phyloP scores from a whole-genome alignment of 495 filamentous ascomycete species.

The Echria macrotheca region DNA sequence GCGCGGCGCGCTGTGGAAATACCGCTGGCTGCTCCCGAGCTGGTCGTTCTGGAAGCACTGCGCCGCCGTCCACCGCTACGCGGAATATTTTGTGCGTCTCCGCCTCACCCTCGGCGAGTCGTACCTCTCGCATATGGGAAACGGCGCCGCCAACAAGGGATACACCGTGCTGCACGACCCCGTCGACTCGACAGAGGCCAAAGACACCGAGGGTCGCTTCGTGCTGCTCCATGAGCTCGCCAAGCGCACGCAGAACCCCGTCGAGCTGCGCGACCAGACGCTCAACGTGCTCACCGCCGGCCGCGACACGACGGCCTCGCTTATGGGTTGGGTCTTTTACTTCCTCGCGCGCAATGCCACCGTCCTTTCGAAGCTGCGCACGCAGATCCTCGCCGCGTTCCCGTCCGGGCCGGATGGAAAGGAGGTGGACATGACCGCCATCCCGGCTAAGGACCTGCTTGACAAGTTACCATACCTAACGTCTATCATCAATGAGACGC shows the following conservation, averaged over 20 bases:
- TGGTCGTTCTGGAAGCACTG: conserved; percentile 39
- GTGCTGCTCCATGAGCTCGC: conserved; percentile 62
- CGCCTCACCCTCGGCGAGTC: conserved; percentile 14
- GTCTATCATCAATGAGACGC: conserved; percentile 44
- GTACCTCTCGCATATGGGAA: conserved; percentile 16
- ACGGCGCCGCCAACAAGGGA: too few relatives aligned
- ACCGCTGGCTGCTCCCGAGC: conserved; percentile 45
- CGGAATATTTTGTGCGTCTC: conserved; percentile 45
- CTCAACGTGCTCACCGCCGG: conserved; percentile 61
- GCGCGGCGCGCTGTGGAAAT: conserved; percentile 37
- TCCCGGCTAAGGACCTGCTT: conserved; percentile 35
- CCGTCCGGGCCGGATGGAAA: too few relatives aligned
- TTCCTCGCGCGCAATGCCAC: conserved; percentile 43
- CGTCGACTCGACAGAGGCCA: not conserved
- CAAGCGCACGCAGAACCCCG: conserved; percentile 51
- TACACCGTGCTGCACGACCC: too few relatives aligned
- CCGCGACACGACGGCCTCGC: conserved; percentile 50
- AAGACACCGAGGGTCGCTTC: too few relatives aligned
- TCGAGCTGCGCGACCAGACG: conserved; percentile 56
- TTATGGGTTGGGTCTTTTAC: conserved; percentile 54
- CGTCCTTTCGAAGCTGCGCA: conserved; percentile 46
- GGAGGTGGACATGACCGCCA: conserved; percentile 13
- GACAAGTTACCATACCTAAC: conserved; percentile 39
- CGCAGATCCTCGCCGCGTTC: conserved; percentile 39
- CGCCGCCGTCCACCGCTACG: conserved; percentile 41